Evolutionary conservation across 176 grass and related monocot species (phyloP).

Genomic region (Melocanna baccifera): DNA sequence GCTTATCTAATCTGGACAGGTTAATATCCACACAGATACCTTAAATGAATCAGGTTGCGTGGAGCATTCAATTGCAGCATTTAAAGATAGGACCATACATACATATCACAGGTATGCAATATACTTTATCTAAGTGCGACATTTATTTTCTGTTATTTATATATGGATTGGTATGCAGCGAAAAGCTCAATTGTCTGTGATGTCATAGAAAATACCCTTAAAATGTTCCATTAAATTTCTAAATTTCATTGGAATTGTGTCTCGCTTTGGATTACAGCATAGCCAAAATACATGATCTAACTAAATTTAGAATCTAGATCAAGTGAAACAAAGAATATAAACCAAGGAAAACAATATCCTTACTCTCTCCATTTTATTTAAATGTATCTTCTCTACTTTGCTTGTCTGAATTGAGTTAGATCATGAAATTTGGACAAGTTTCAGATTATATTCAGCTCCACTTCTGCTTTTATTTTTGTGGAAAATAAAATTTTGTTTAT

Average conservation of each 20-base stretch:
- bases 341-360: not conserved
- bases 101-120: conserved; percentile 89
- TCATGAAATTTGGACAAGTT: not conserved
- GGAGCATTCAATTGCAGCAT: conserved; percentile 92
- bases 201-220: not conserved
- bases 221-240: not conserved
- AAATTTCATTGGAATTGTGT: not conserved
- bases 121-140: not conserved
- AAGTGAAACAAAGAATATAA: conserved; percentile 4
- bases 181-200: not conserved
- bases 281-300: not conserved
- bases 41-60: conserved; percentile 97
- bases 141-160: not conserved
- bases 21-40: conserved; percentile 97
- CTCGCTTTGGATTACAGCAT: not conserved
- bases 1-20: conserved; percentile 55
- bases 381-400: not conserved
- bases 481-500: not conserved
- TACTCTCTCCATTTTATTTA: not conserved
- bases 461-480: not conserved
- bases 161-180: not conserved
- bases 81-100: conserved; percentile 93
- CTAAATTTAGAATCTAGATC: not conserved
- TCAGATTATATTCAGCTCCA: not conserved
- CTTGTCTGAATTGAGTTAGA: not conserved